Conservation (phyloP, 352 stramenopile genomes). For the Pythium monospermum region DNA sequence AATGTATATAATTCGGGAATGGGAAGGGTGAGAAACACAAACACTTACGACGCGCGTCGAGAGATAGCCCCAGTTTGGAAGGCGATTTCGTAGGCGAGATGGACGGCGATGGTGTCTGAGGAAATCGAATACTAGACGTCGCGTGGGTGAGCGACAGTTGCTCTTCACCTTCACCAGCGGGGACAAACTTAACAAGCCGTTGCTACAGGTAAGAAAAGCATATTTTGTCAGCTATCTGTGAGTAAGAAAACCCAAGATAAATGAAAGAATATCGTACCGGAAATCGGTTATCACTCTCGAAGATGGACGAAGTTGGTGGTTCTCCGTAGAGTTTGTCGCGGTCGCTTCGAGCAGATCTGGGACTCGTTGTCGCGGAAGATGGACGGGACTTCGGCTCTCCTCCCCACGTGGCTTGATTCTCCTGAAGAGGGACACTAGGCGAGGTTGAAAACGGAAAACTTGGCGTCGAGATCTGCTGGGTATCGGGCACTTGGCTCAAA, state of each 20-base stretch:
- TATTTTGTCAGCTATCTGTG: no score
- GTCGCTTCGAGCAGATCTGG: neutral
- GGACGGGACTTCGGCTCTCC: neutral
- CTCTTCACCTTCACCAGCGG: constrained; percentile 22
- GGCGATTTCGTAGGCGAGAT: constrained; percentile 14
- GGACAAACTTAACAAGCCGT: constrained; percentile 41
- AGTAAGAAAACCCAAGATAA: neutral
- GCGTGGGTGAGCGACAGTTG: constrained; percentile 44
- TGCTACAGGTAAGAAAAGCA: constrained; percentile 24
- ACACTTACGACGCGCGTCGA: constrained; percentile 15
- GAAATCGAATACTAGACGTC: constrained; percentile 3
- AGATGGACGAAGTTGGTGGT: constrained; percentile 3
- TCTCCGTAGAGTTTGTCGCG: neutral
- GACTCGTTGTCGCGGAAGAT: neutral
- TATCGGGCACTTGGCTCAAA: constrained; percentile 39
- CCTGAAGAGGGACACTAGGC: neutral
- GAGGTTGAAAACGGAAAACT: constrained; percentile 23
- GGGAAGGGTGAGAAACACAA: neutral
- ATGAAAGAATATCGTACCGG: constrained; percentile 24
- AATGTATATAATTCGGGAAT: neutral
- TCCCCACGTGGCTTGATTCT: neutral
- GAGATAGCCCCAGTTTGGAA: neutral
- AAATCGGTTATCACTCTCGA: constrained; percentile 34
- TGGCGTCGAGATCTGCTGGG: constrained; percentile 51
- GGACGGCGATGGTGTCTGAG: neutral